Conservation (phyloP, 1,139 yeast species). For the Saccharomycopsis crataegensis region DNA sequence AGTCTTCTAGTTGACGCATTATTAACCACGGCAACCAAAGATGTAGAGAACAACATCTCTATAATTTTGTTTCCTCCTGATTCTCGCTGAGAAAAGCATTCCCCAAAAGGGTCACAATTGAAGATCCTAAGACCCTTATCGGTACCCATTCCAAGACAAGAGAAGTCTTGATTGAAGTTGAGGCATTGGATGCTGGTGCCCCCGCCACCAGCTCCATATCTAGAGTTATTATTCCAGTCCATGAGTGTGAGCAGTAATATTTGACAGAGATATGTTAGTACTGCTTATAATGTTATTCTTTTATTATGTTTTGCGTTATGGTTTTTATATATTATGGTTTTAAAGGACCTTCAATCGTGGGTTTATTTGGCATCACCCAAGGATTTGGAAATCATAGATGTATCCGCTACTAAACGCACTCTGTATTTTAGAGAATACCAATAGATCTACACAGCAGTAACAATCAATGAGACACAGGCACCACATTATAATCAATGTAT, state of each 20-base stretch:
- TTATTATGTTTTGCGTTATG: no score
- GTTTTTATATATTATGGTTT: no score
- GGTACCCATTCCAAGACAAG: slow-evolving; percentile 81
- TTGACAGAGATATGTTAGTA: no score
- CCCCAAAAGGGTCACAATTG: slow-evolving; percentile 87
- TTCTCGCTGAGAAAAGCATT: slow-evolving; percentile 51
- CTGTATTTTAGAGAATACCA: no score
- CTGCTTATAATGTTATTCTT: no score
- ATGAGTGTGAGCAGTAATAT: neutral
- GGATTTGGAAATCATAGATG: no score
- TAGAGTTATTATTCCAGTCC: neutral
- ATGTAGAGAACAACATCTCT: slow-evolving; percentile 89
- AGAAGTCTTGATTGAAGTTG: slow-evolving; percentile 84
- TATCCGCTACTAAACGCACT: no score
- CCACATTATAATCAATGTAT: no score
- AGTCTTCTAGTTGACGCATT: slow-evolving; percentile 70
- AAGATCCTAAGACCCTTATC: slow-evolving; percentile 73
- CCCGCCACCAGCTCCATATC: neutral
- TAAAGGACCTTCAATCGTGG: no score
- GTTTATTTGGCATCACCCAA: no score
- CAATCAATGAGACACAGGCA: no score
- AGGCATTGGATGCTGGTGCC: slow-evolving; percentile 25
- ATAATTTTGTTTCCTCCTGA: slow-evolving; percentile 64
- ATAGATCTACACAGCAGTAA: no score
- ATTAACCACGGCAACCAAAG: slow-evolving; percentile 81